These are phyloP conservation scores for Pezicula neosporulosa DNA, from an alignment of 2,329 filamentous ascomycete genomes.

Conservation along the genomic window DNA sequence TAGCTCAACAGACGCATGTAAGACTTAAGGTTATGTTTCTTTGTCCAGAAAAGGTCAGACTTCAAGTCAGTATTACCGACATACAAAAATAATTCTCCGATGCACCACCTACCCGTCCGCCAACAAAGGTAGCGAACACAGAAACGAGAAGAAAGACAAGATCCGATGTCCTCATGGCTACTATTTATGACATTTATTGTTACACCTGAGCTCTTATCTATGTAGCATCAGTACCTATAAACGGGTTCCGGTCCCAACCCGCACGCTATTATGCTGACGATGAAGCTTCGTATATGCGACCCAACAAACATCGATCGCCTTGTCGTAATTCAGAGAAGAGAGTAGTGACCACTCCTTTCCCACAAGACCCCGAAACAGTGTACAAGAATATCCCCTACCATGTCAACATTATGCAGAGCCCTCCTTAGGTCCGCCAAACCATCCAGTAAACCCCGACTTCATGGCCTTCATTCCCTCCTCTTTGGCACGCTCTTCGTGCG, in stretches of 20 bases:
- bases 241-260: neutral
- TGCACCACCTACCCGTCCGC: neutral
- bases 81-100: neutral
- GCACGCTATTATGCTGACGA: neutral
- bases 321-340: neutral
- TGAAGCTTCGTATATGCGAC: neutral
- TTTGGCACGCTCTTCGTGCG: constrained; percentile 81
- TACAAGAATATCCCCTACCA: neutral
- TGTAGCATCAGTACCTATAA: neutral
- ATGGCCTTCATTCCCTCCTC: constrained; percentile 91
- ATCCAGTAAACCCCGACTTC: constrained; percentile 71
- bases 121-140: neutral
- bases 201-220: neutral
- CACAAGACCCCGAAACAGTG: neutral
- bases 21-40: too few species aligned
- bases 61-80: too few species aligned
- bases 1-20: too few species aligned
- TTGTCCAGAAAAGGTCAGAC: too few species aligned
- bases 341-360: neutral
- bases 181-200: neutral
- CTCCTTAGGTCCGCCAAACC: constrained; percentile 34
- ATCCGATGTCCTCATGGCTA: neutral
- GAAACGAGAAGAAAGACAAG: neutral
- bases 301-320: neutral
- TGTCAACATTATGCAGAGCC: neutral